Conservation (phyloP, 495 filamentous ascomycete species). For the Aspergillus leporis region DNA sequence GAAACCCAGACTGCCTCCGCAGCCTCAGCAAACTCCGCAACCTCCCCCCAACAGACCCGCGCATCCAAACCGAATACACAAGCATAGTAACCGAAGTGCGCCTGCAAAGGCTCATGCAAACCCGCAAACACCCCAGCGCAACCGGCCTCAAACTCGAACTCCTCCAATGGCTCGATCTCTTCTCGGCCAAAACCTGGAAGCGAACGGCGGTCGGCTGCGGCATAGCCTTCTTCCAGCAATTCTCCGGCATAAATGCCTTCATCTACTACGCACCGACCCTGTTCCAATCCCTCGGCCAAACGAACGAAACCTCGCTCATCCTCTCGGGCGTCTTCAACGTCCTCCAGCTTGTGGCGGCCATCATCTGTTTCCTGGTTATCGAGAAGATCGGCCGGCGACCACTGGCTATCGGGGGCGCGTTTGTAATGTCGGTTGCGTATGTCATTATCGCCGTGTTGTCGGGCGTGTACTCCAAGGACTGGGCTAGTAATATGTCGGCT, state of each 20-base stretch:
- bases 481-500: conserved; percentile 16
- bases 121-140: conserved; percentile 10
- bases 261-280: conserved; percentile 35
- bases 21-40: conserved; percentile 45
- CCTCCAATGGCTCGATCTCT: conserved; percentile 19
- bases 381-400: conserved; percentile 24
- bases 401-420: conserved; percentile 24
- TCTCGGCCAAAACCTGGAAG: conserved; percentile 13
- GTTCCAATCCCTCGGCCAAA: conserved; percentile 25
- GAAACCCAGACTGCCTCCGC: conserved; percentile 58
- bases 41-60: conserved; percentile 19
- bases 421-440: conserved; percentile 21
- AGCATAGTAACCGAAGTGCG: conserved; percentile 24
- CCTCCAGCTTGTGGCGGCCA: conserved; percentile 21
- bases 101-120: conserved; percentile 20
- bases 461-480: conserved; percentile 18
- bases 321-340: conserved; percentile 30
- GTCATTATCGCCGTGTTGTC: conserved; percentile 25
- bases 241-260: conserved; percentile 32
- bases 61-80: conserved; percentile 22
- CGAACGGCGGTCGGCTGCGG: conserved; percentile 17
- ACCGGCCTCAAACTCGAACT: conserved; percentile 8
- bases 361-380: conserved; percentile 17
- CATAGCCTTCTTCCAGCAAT: conserved; percentile 28
- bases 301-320: conserved; percentile 23